Evolutionary conservation across 2,329 filamentous ascomycete species (phyloP).

Genomic region (Graphilbum sp.): DNA sequence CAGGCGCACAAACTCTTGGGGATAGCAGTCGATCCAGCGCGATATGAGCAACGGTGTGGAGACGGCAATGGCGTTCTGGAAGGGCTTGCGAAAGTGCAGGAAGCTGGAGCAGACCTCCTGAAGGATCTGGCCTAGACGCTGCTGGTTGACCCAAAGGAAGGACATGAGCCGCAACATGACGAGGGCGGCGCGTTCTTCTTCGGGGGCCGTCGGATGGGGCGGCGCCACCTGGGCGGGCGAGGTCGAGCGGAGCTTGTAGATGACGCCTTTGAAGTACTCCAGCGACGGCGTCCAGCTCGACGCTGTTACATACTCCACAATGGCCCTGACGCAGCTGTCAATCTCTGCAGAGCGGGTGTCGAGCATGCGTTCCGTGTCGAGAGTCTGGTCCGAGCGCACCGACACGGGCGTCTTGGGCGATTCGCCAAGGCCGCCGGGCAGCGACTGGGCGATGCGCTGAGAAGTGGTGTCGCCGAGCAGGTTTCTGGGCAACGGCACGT

Average conservation of each 20-base stretch:
- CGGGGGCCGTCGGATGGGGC: slow-evolving; percentile 20
- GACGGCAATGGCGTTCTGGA: slow-evolving; percentile 47
- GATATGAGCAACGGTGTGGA: slow-evolving; percentile 46
- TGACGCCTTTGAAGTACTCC: slow-evolving; percentile 36
- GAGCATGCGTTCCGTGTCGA: slow-evolving; percentile 17
- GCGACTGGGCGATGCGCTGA: background rate
- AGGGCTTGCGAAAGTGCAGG: slow-evolving; percentile 46
- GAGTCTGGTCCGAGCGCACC: slow-evolving; percentile 18
- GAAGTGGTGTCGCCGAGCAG: slow-evolving; percentile 31
- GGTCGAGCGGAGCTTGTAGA: slow-evolving; percentile 32
- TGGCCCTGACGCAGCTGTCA: slow-evolving; percentile 35
- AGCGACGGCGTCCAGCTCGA: slow-evolving; percentile 46
- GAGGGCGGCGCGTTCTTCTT: slow-evolving; percentile 36
- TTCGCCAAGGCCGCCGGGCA: slow-evolving; percentile 3
- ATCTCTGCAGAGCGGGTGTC: slow-evolving; percentile 26
- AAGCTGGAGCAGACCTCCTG: slow-evolving; percentile 53
- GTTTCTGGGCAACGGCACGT: slow-evolving; percentile 36
- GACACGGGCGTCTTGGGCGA: slow-evolving; percentile 10
- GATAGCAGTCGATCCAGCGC: slow-evolving; percentile 49
- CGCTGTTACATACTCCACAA: slow-evolving; percentile 48
- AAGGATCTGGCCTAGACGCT: slow-evolving; percentile 43
- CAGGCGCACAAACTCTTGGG: slow-evolving; percentile 46
- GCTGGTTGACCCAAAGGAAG: slow-evolving; percentile 47
- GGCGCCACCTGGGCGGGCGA: slow-evolving; percentile 22
- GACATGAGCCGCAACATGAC: slow-evolving; percentile 41